Percentiles rank a stretch among this genome's conserved stretches.
Conservation (phyloP, 805 yeast genomes). For the Candida maris region DNA sequence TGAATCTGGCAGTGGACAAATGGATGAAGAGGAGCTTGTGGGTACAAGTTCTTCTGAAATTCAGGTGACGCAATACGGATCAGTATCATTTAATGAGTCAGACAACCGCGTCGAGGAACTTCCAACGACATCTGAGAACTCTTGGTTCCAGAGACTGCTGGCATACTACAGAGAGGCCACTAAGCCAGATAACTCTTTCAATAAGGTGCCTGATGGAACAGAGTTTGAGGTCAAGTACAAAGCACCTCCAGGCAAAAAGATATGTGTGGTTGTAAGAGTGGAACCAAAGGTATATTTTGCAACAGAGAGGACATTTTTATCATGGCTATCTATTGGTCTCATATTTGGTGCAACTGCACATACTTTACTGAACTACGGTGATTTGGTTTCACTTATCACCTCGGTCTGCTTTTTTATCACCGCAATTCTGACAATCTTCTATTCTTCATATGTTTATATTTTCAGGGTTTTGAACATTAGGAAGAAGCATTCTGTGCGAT, state of each 20-base stretch:
- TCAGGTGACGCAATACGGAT: conserved; percentile 20
- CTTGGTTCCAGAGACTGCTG: conserved; percentile 14
- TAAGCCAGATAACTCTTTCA: conserved; percentile 44
- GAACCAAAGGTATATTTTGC: conserved; percentile 99
- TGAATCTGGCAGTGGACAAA: conserved; percentile 47
- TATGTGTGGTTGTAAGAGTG: conserved; percentile 90
- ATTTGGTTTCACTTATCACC: conserved; percentile 67
- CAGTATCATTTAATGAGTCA: conserved; percentile 30
- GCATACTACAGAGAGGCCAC: conserved; percentile 15
- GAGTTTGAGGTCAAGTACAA: conserved; percentile 52
- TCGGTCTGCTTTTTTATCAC: conserved; percentile 83
- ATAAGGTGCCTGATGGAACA: conserved; percentile 63
- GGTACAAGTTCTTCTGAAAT: conserved; percentile 29
- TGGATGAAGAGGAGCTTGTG: conserved; percentile 61
- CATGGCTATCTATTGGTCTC: conserved; percentile 92
- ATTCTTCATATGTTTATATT: conserved; percentile 70
- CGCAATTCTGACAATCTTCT: conserved; percentile 67
- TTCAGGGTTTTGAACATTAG: conserved; percentile 84
- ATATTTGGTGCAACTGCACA: conserved; percentile 87
- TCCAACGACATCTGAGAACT: conserved; percentile 9
- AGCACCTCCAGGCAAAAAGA: conserved; percentile 86
- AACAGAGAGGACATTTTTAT: conserved; percentile 88
- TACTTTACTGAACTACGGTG: conserved; percentile 81
- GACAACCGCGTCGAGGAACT: conserved; percentile 27
- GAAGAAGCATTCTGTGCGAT: conserved; percentile 73